Evolutionary conservation across 352 stramenopile species (phyloP).

Genomic region (Phytophthora pinifolia): DNA sequence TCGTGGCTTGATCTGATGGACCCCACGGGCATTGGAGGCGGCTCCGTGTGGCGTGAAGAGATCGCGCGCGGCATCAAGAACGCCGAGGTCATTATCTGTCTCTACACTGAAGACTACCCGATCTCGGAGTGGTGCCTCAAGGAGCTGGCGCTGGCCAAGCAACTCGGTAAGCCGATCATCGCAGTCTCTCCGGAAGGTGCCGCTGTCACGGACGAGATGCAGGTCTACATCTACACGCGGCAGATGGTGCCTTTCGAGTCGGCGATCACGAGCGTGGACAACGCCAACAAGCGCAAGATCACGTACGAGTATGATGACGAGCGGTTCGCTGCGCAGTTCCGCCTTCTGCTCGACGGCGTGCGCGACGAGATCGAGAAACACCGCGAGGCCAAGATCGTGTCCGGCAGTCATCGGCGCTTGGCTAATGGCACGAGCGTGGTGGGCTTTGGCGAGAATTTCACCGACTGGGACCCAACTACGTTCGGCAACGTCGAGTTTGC

Average conservation of each 20-base stretch:
- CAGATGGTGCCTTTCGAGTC: conserved; percentile 84
- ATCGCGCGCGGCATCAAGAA: conserved; percentile 81
- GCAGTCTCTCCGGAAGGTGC: conserved; percentile 64
- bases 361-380: conserved; percentile 76
- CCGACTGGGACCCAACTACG: conserved; percentile 36
- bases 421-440: conserved; percentile 29
- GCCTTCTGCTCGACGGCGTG: conserved; percentile 66
- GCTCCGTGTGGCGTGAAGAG: conserved; percentile 80
- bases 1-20: conserved; percentile 85
- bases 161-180: conserved; percentile 65
- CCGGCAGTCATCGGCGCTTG: conserved; percentile 32
- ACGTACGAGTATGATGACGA: conserved; percentile 69
- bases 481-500: conserved; percentile 52
- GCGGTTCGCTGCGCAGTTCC: conserved; percentile 56
- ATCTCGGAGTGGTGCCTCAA: conserved; percentile 80
- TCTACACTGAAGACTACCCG: conserved; percentile 76
- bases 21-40: conserved; percentile 74
- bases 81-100: conserved; percentile 64
- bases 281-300: conserved; percentile 54
- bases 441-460: conserved; percentile 36
- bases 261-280: conserved; percentile 60
- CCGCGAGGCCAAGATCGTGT: conserved; percentile 50
- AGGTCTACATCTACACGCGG: conserved; percentile 85
- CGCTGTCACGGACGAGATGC: conserved; percentile 66
- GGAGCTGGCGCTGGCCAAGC: conserved; percentile 75